A percentile compares a stretch with the other conserved stretches of the same genome.
Conservation (phyloP, 2,329 filamentous ascomycete genomes). For the Diaporthe destruens region DNA sequence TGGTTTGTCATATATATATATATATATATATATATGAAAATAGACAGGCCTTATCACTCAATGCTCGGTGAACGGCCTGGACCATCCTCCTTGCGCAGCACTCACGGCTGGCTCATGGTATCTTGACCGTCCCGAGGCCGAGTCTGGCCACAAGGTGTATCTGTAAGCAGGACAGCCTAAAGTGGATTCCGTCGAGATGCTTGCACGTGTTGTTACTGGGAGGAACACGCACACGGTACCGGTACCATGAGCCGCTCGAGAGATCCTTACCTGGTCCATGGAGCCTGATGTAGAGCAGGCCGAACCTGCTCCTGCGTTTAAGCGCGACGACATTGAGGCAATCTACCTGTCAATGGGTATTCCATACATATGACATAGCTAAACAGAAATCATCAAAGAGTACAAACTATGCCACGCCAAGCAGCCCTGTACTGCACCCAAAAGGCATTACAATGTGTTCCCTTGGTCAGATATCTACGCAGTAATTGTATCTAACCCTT, state of each 20-base stretch:
- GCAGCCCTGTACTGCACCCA: constrained; percentile 86
- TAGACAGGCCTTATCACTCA: constrained; percentile 48
- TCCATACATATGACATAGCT: constrained; percentile 83
- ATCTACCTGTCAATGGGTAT: constrained; percentile 82
- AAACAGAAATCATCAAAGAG: constrained; percentile 87
- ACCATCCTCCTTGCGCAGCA: neutral
- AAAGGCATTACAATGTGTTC: constrained; percentile 79
- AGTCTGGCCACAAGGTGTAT: constrained; percentile 74
- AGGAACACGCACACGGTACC: constrained; percentile 71
- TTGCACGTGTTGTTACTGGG: constrained; percentile 80
- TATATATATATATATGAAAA: neutral
- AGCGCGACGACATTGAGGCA: constrained; percentile 58
- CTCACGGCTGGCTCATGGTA: neutral
- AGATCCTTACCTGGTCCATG: constrained; percentile 63
- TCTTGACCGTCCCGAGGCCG: neutral
- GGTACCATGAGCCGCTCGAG: constrained; percentile 59
- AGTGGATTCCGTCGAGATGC: constrained; percentile 70
- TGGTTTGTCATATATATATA: no score
- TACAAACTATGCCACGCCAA: constrained; percentile 80
- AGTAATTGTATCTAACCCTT: neutral
- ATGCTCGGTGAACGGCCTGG: neutral
- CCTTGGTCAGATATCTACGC: constrained; percentile 71
- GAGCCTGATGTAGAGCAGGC: constrained; percentile 54
- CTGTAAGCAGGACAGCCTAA: constrained; percentile 76
- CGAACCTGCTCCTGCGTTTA: constrained; percentile 74